Percentiles rank a stretch among this genome's conserved stretches.
Evolutionary conservation across 495 filamentous ascomycete genomes (phyloP).

Genomic region (Patellaria atrata): DNA sequence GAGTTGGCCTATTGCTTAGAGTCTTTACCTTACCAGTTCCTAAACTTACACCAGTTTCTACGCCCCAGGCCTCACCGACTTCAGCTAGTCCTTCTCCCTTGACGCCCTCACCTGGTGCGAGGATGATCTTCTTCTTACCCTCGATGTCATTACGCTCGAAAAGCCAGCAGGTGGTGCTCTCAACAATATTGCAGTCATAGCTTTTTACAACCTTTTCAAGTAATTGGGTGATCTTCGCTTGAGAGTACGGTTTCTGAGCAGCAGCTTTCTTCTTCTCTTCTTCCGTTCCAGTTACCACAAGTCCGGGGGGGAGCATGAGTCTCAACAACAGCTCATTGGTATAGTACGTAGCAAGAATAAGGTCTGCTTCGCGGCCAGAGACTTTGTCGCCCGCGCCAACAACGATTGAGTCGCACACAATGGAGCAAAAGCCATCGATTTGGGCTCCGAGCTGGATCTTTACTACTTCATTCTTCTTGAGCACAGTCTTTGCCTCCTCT

Average conservation of each 20-base stretch:
- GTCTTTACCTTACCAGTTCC: slow-evolving; percentile 91
- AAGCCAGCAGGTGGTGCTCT: slow-evolving; percentile 92
- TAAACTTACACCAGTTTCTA: slow-evolving; percentile 83
- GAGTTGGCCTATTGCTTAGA: slow-evolving; percentile 69
- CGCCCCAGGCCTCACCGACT: slow-evolving; percentile 92
- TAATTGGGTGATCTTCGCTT: slow-evolving; percentile 68
- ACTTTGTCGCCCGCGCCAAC: slow-evolving; percentile 47
- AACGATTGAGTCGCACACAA: slow-evolving; percentile 85
- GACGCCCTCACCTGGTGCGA: slow-evolving; percentile 68
- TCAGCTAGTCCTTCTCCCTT: slow-evolving; percentile 87
- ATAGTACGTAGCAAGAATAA: slow-evolving; percentile 83
- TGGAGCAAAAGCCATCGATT: slow-evolving; percentile 93
- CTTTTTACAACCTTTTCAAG: slow-evolving; percentile 83
- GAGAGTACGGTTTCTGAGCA: slow-evolving; percentile 55
- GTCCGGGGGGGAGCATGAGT: slow-evolving; percentile 76
- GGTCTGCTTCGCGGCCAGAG: slow-evolving; percentile 63
- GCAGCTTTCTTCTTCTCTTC: slow-evolving; percentile 91
- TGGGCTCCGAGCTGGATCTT: slow-evolving; percentile 98
- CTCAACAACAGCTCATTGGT: slow-evolving; percentile 88
- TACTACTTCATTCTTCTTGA: slow-evolving; percentile 72
- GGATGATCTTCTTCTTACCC: slow-evolving; percentile 93
- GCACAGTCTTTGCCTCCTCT: slow-evolving; percentile 59
- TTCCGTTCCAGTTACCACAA: slow-evolving; percentile 68
- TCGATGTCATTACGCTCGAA: slow-evolving; percentile 97
- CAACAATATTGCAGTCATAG: slow-evolving; percentile 86